Evolutionary conservation across 1,284 basidiomycete genomes (phyloP).

Genomic region (Trametes hirsuta): DNA sequence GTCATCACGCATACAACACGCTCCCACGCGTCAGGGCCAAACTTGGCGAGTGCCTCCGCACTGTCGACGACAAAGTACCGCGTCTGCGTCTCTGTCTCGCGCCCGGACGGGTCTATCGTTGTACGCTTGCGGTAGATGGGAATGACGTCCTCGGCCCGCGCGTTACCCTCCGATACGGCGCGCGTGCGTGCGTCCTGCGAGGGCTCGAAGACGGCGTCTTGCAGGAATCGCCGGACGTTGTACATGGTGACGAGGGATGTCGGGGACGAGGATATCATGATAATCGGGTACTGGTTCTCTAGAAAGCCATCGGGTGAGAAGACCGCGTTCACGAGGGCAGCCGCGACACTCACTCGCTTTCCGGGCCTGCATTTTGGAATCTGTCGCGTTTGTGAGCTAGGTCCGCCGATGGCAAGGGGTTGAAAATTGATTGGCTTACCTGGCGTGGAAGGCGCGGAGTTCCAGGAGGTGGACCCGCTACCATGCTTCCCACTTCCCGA

Average conservation of each 20-base stretch:
- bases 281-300: slow-evolving; percentile 86
- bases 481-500: slow-evolving; percentile 43
- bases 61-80: slow-evolving; percentile 89
- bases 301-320: neutral
- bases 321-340: neutral
- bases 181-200: slow-evolving; percentile 75
- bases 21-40: slow-evolving; percentile 92
- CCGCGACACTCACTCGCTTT: slow-evolving; percentile 57
- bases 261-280: slow-evolving; percentile 95
- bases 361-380: slow-evolving; percentile 57
- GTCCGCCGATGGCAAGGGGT: too few species aligned
- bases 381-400: slow-evolving; percentile 29
- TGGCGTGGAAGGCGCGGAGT: slow-evolving; percentile 39
- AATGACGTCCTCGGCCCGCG: slow-evolving; percentile 82
- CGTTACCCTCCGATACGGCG: slow-evolving; percentile 71
- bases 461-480: slow-evolving; percentile 38
- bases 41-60: slow-evolving; percentile 89
- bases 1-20: slow-evolving; percentile 97
- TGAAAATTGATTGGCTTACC: slow-evolving; percentile 31
- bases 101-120: slow-evolving; percentile 55
- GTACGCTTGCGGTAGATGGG: slow-evolving; percentile 80
- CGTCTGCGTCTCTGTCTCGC: slow-evolving; percentile 44
- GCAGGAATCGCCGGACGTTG: slow-evolving; percentile 93
- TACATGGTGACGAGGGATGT: slow-evolving; percentile 97
- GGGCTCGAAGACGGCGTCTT: slow-evolving; percentile 87